These are phyloP conservation scores for Puccinia triticina DNA, from an alignment of 1,284 basidiomycete species.

Conservation along the genomic window DNA sequence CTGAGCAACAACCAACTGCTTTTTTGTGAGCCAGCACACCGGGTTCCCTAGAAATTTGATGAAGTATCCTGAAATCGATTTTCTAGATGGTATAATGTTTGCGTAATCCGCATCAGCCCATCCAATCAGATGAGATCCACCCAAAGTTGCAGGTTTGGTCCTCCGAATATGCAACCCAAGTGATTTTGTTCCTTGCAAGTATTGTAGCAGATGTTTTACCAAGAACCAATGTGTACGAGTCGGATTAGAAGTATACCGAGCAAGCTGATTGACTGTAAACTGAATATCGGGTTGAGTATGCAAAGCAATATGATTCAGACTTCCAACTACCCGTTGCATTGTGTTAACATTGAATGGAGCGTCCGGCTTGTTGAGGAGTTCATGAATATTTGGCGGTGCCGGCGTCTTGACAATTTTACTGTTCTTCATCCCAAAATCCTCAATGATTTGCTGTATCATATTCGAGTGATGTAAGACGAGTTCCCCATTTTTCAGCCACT, in stretches of 20 bases:
- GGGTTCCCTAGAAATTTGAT: no score
- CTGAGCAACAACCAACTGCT: no score
- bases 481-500: no score
- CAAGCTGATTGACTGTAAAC: neutral
- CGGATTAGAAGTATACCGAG: neutral
- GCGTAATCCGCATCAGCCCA: no score
- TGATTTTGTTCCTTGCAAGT: no score
- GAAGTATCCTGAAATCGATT: neutral
- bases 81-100: neutral
- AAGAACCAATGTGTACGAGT: no score
- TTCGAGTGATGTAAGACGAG: no score
- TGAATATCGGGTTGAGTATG: slow-evolving; percentile 7
- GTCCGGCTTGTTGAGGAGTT: neutral
- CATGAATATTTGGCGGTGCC: neutral
- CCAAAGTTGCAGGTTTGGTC: no score
- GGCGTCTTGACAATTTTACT: neutral
- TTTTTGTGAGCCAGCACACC: no score
- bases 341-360: neutral
- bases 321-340: slow-evolving; percentile 19
- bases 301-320: neutral
- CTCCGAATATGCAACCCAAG: no score
- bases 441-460: slow-evolving; percentile 16
- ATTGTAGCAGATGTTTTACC: neutral
- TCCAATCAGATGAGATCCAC: no score
- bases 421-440: neutral